Conservation (phyloP, 108 stramenopile species). For the Cyclotella choctawhatcheeana region DNA sequence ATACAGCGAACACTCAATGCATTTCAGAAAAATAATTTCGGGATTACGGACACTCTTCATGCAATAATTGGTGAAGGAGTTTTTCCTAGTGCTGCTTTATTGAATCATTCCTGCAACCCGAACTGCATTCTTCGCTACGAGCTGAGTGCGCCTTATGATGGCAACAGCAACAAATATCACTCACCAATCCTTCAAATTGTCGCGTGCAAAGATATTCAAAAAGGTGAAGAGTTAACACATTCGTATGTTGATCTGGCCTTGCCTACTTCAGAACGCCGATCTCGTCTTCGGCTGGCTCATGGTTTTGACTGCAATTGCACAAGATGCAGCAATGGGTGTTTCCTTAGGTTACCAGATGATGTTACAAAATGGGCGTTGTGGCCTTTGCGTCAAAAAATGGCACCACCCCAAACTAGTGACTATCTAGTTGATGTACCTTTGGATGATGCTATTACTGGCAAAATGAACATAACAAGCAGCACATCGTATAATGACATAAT, state of each 20-base stretch:
- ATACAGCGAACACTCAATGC: constrained; percentile 31
- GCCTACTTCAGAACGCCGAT: constrained; percentile 40
- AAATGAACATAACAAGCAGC: neutral
- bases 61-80: constrained; percentile 58
- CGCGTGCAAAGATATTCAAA: constrained; percentile 40
- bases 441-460: constrained; percentile 24
- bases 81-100: constrained; percentile 71
- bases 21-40: constrained; percentile 72
- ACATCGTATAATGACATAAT: constrained; percentile 3
- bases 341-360: constrained; percentile 21
- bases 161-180: constrained; percentile 6
- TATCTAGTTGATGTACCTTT: constrained; percentile 24
- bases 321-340: constrained; percentile 40
- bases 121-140: constrained; percentile 70
- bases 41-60: constrained; percentile 57
- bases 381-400: constrained; percentile 20
- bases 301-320: constrained; percentile 66
- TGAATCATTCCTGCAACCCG: constrained; percentile 78
- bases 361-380: constrained; percentile 24
- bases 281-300: constrained; percentile 51
- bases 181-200: constrained; percentile 43
- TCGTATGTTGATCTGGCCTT: constrained; percentile 67
- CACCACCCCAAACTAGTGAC: neutral
- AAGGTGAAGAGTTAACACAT: constrained; percentile 71
- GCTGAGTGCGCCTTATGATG: constrained; percentile 26